Base-by-base conservation (phyloP, 1,139 yeast genomes). In the Pichia sp. region DNA sequence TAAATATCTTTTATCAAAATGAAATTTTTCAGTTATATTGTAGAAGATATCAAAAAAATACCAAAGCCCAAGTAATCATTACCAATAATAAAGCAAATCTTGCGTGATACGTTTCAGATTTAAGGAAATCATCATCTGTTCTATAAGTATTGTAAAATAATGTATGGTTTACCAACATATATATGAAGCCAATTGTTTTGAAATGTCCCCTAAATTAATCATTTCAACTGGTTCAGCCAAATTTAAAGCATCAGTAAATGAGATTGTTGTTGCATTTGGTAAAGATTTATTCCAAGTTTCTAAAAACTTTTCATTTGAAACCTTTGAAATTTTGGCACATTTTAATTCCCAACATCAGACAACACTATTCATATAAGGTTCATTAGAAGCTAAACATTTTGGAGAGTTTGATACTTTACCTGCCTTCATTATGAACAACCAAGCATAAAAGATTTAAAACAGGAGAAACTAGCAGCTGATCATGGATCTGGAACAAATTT, bases 361-460 rank as follows among this genome's bases (percentile, higher is more conserved):
- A 23, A 41, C 40, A 41, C 44, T 40, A 11, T 22, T 37, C 30
- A 41, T 16, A 36, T 16, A 30, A 16, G n/a, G 11, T 16, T 20
- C 20, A 26, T 8, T 41, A 16, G 25, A 16, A 5, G 27, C 20
- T 22, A 37, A n/a, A 32, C 40, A 35, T 24, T 30, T 8, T 5
- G 25, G 11, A 4, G 39, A 16, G 6, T 32, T n/a, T 12, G n/a
- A 20, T 4, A 26, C 16, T 22, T 49, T 71, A 69, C 54, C 70
- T 75, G 30, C 75, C 54, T 47, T 75, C 79, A 43, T 64, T 64
- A 39, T 74, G 77, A 70, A 39, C 74, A 24, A 40, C 30, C 45
- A 27, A 46, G 30, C 20, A 41, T 42, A 36, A 49, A 39, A 27
- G 8, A 30, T 27, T 27, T 8, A 37, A 37, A 37, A 28, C 28